Percentiles rank a stretch among this genome's conserved stretches.
Evolutionary conservation across 2,329 filamentous ascomycete species (phyloP).

Genomic region (Curvularia eragrostidis): DNA sequence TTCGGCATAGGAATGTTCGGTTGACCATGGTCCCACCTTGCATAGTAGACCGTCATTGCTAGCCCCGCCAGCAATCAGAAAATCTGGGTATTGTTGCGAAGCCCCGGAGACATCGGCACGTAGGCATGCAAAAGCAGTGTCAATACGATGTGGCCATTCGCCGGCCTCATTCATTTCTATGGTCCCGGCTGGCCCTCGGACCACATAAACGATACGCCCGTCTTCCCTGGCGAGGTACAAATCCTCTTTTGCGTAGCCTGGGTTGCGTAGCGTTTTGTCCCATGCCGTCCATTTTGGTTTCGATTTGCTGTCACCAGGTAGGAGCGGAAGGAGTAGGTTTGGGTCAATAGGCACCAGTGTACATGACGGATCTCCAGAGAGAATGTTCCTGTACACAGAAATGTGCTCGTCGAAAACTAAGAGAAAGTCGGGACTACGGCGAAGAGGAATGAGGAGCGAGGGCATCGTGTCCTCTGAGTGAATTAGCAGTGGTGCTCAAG

Average conservation of each 20-base stretch:
- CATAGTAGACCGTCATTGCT: conserved; percentile 80
- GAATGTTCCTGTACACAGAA: conserved; percentile 48
- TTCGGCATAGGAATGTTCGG: conserved; percentile 58
- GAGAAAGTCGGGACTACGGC: conserved; percentile 51
- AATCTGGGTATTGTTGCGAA: conserved; percentile 68
- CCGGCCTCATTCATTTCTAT: conserved; percentile 52
- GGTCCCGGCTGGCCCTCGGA: conserved; percentile 60
- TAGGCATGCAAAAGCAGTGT: conserved; percentile 78
- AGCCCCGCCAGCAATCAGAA: conserved; percentile 80
- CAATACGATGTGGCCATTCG: conserved; percentile 75
- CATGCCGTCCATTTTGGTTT: conserved; percentile 80
- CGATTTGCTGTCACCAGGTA: conserved; percentile 41
- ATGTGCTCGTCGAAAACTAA: conserved; percentile 49
- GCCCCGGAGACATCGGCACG: conserved; percentile 58
- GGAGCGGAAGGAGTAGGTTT: conserved; percentile 55
- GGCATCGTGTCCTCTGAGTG: conserved; percentile 45
- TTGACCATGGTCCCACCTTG: conserved; percentile 62
- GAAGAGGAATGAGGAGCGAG: conserved; percentile 51
- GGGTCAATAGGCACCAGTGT: conserved; percentile 22
- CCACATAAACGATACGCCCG: conserved; percentile 76
- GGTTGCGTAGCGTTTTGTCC: conserved; percentile 74
- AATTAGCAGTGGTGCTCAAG: conserved; percentile 15
- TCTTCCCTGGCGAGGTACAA: conserved; percentile 91
- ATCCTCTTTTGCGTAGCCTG: conserved; percentile 69
- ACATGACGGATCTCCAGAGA: conserved; percentile 48